A percentile compares a stretch with the other conserved stretches of the same genome.
Evolutionary conservation across 768 basidiomycete species (phyloP).

Genomic region (Boletus subcaerulescens): DNA sequence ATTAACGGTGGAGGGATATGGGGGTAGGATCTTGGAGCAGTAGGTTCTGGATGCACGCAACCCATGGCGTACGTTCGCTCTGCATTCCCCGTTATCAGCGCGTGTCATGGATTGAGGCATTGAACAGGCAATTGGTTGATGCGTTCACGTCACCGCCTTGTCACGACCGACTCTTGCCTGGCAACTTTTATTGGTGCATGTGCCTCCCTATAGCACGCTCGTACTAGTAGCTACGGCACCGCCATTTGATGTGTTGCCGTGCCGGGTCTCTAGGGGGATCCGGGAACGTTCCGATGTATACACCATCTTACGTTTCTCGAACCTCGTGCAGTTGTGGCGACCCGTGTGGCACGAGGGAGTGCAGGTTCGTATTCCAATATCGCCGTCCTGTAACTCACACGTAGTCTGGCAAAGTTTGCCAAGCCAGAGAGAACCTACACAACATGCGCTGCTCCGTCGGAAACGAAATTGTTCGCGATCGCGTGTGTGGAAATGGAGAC

Average conservation of each 20-base stretch:
- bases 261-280: background rate
- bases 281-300: background rate
- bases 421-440: background rate
- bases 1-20: background rate
- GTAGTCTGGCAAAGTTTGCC: background rate
- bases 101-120: background rate
- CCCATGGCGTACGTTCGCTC: background rate
- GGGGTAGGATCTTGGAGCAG: background rate
- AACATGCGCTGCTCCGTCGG: background rate
- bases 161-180: background rate
- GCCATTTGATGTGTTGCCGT: background rate
- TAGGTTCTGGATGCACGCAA: background rate
- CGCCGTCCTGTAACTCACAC: background rate
- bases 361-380: background rate
- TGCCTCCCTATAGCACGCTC: background rate
- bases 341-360: background rate
- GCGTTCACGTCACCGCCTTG: background rate
- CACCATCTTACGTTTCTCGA: background rate
- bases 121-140: background rate
- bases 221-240: background rate
- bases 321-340: conserved; percentile 1
- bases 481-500: background rate
- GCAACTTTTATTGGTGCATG: background rate
- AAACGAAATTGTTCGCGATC: background rate
- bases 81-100: background rate